Conservation (phyloP, 805 yeast species). For the Teunomyces atbi region DNA sequence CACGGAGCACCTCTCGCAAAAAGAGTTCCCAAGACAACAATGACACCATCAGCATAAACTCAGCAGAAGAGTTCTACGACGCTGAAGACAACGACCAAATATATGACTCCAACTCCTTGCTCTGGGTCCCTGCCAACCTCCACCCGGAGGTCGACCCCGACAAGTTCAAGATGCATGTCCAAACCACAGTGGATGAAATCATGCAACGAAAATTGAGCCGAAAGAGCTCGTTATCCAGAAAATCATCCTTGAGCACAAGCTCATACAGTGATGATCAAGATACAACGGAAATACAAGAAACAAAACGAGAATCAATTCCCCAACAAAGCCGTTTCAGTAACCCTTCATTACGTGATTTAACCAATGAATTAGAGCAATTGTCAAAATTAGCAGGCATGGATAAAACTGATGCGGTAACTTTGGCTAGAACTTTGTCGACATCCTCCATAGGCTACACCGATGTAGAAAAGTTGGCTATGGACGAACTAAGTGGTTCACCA, state of each 20-base stretch:
- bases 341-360: constrained; percentile 69
- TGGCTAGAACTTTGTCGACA: constrained; percentile 77
- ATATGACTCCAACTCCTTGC: constrained; percentile 38
- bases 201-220: constrained; percentile 37
- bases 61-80: constrained; percentile 16
- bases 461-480: constrained; percentile 36
- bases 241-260: constrained; percentile 11
- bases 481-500: constrained; percentile 11
- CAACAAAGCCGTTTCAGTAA: constrained; percentile 27
- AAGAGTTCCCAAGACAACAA: constrained; percentile 1
- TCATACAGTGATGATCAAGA: constrained; percentile 4
- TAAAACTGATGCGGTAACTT: constrained; percentile 76
- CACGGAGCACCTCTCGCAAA: constrained; percentile 1
- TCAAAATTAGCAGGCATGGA: constrained; percentile 77
- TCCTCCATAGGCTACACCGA: constrained; percentile 61
- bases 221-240: constrained; percentile 24
- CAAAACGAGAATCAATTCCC: constrained; percentile 5
- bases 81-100: constrained; percentile 20
- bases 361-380: constrained; percentile 71
- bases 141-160: constrained; percentile 97
- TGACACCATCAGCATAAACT: constrained; percentile 6
- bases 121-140: constrained; percentile 95
- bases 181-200: constrained; percentile 52
- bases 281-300: not conserved
- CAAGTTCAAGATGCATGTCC: constrained; percentile 68